Base-by-base conservation (phyloP, 306 rosid species). In the Acacia confusa region DNA sequence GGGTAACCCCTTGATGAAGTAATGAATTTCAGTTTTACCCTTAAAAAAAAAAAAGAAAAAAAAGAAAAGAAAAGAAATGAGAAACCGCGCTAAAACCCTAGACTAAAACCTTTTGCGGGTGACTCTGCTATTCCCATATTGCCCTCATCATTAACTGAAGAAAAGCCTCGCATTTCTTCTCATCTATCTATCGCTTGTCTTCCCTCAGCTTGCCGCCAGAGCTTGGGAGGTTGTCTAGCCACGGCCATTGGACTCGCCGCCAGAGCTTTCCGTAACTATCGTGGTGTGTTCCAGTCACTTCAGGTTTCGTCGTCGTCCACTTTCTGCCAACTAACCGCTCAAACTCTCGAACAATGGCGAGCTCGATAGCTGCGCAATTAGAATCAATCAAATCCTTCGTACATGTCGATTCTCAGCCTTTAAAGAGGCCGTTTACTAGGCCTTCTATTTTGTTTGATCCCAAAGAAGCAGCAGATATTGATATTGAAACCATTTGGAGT, bases 401-500 rank as follows among this genome's bases (percentile, higher is more conserved):
- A 15, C 93, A 70, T 69, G 82, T 72, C 7, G 94, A 89, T 24
- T 63, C 91, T 7, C 89, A 91, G 53, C 91, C 88, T 65, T 85
- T 60, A 28, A 95, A 86, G 86, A 74, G 94, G 65, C 97, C 99
- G 0, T 88, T 87, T 88, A 90, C 93, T 70, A 94, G 99, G 1
- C 94, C 99, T 77, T 90, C 99, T 9, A 81, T 95, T 70, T 84
- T 93, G 55, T 92, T 82, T 76, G 93, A 93, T 58, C 92, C 97
- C 50, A 92, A 93, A 84, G 86, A 87, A 80, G 99, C 99, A 0
- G 97, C 99, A 2, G 99, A 95, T 52, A 82, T 85, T 36, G 92
- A 86, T 34, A 52, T 85, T 17, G 94, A 95, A 36, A 76, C 97
- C 50, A 78, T 95, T 40, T 86, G 86, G 81, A 27, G 71, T 65